A percentile compares a stretch with the other conserved stretches of the same genome.
phyloP scores from a whole-genome alignment of 31 red algal genomes.

The Porphyra umbilicalis region DNA sequence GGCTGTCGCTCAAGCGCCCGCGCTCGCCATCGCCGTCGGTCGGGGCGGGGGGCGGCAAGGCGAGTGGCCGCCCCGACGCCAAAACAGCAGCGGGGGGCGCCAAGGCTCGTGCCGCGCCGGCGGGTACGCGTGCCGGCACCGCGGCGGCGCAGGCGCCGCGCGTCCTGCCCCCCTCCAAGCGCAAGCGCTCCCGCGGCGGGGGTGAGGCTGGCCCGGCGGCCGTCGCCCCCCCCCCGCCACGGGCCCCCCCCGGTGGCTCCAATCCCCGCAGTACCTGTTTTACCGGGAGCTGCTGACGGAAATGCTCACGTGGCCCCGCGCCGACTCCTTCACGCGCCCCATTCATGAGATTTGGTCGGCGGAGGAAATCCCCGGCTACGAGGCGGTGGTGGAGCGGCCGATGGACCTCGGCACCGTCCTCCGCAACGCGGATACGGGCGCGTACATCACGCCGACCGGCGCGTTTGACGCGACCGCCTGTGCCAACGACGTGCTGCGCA shows the following conservation, averaged over 20 bases:
- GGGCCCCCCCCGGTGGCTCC: background rate
- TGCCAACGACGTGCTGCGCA: slow-evolving; percentile 34
- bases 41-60: background rate
- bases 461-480: slow-evolving; percentile 46
- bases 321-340: slow-evolving; percentile 34
- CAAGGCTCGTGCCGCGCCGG: background rate
- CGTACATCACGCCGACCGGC: slow-evolving; percentile 2
- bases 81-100: background rate
- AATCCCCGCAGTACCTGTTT: slow-evolving; percentile 10
- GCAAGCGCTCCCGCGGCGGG: background rate
- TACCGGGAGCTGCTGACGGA: slow-evolving; percentile 23
- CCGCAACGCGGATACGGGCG: slow-evolving; percentile 6
- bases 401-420: slow-evolving; percentile 93
- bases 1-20: background rate
- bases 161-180: background rate
- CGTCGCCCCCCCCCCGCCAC: background rate
- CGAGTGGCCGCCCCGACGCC: too few species aligned
- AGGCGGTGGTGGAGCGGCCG: slow-evolving; percentile 49
- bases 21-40: background rate
- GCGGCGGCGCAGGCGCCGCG: background rate
- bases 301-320: slow-evolving; percentile 12
- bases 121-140: background rate
- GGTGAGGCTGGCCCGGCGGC: background rate
- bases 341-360: slow-evolving; percentile 46
- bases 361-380: slow-evolving; percentile 58